A percentile compares a stretch with the other conserved stretches of the same genome.
phyloP scores from a whole-genome alignment of 176 grass and related monocot species.

The Ananas comosus region DNA sequence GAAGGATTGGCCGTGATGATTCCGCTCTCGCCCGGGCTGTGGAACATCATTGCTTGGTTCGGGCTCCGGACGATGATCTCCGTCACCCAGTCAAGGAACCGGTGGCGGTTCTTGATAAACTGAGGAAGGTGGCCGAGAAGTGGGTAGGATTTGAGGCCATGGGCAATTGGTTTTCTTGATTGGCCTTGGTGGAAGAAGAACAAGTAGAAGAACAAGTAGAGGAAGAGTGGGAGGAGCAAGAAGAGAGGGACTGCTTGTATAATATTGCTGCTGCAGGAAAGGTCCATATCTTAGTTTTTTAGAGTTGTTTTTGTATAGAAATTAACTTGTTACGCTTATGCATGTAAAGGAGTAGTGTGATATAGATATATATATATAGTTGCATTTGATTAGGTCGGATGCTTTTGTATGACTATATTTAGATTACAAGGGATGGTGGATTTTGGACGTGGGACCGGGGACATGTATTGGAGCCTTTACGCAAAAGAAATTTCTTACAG shows the following conservation, averaged over 20 bases:
- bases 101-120: slow-evolving; percentile 35
- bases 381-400: no score
- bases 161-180: slow-evolving; percentile 15
- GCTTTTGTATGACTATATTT: no score
- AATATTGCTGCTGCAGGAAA: not conserved
- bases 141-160: slow-evolving; percentile 31
- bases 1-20: slow-evolving; percentile 44
- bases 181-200: slow-evolving; percentile 11
- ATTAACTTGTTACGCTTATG: no score
- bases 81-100: slow-evolving; percentile 49
- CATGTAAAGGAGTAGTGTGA: no score
- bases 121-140: slow-evolving; percentile 39
- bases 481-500: no score
- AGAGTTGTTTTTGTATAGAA: no score
- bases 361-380: no score
- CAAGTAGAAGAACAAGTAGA: slow-evolving; percentile 19
- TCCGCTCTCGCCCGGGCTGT: slow-evolving; percentile 19
- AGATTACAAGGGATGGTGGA: no score
- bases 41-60: slow-evolving; percentile 43
- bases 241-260: not conserved
- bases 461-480: no score
- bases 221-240: slow-evolving; percentile 14
- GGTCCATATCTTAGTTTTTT: slow-evolving; percentile 29
- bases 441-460: no score
- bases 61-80: slow-evolving; percentile 28